phyloP scores from a whole-genome alignment of 371 early-diverging fungal genomes.

The Funneliformis caledonium region DNA sequence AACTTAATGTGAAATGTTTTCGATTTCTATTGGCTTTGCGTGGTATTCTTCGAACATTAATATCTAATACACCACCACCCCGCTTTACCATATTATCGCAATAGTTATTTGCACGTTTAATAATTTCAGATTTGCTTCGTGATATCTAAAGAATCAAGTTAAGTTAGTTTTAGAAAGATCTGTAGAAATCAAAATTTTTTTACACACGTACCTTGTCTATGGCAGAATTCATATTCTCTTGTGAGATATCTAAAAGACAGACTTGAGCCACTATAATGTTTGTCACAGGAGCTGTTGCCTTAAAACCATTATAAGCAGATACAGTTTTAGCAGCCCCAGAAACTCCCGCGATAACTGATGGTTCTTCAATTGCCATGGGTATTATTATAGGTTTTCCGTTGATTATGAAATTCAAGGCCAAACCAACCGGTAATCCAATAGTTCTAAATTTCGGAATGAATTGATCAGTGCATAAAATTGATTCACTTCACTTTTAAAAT shows the following conservation, averaged over 20 bases:
- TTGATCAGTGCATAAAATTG: too few species aligned
- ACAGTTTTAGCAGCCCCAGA: constrained; percentile 74
- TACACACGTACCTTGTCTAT: constrained; percentile 45
- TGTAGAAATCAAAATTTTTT: constrained; percentile 12
- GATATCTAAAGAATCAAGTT: neutral
- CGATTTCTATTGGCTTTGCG: constrained; percentile 31
- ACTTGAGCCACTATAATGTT: constrained; percentile 71
- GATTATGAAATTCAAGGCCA: constrained; percentile 70
- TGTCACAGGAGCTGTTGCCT: constrained; percentile 56
- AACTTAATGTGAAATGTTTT: constrained; percentile 4
- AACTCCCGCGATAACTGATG: constrained; percentile 73
- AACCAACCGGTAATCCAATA: constrained; percentile 67
- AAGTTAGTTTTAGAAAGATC: neutral
- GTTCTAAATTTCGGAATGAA: constrained; percentile 49
- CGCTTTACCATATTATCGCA: constrained; percentile 63
- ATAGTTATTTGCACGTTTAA: constrained; percentile 58
- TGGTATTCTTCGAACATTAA: constrained; percentile 54
- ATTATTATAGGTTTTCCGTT: constrained; percentile 58
- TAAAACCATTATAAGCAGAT: constrained; percentile 51
- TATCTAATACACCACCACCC: constrained; percentile 67
- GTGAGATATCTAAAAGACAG: constrained; percentile 57
- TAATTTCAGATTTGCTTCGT: constrained; percentile 41
- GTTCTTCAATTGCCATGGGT: constrained; percentile 80
- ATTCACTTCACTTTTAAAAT: neutral
- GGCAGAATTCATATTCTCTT: constrained; percentile 47